A percentile compares a stretch with the other conserved stretches of the same genome.
Conservation (phyloP, 2,329 filamentous ascomycete genomes). For the Cercospora zeae-maydis region DNA sequence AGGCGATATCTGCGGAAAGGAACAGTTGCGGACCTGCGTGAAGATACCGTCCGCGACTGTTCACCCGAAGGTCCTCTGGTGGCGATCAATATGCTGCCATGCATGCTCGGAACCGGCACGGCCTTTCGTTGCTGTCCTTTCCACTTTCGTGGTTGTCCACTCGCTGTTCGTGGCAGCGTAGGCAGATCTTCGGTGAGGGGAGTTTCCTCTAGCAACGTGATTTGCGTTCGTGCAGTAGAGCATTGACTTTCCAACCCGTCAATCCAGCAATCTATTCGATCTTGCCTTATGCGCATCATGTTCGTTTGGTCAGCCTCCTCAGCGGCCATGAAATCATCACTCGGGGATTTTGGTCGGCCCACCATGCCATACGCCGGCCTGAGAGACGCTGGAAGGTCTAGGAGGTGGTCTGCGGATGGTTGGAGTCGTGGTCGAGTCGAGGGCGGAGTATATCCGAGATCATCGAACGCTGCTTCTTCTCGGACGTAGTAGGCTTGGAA, state of each 20-base stretch:
- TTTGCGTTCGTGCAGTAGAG: background rate
- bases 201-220: background rate
- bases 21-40: background rate
- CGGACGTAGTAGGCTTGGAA: background rate
- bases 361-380: background rate
- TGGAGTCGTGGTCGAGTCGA: background rate
- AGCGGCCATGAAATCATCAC: background rate
- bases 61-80: background rate
- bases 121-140: background rate
- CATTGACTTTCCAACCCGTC: conserved; percentile 3
- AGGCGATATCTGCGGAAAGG: background rate
- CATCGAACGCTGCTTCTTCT: background rate
- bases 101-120: conserved; percentile 3
- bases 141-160: background rate
- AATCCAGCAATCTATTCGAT: conserved; percentile 5
- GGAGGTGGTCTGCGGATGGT: background rate
- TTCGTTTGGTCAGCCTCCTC: background rate
- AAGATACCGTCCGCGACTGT: background rate
- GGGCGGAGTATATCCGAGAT: too few relatives aligned
- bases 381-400: background rate
- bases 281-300: conserved; percentile 2
- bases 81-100: conserved; percentile 6
- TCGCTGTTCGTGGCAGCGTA: background rate
- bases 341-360: background rate
- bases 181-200: background rate